Percentiles rank a stretch among this genome's conserved stretches.
These are phyloP conservation scores for Taiozyma onychis DNA, from an alignment of 1,139 yeast species.

Conservation along the genomic window DNA sequence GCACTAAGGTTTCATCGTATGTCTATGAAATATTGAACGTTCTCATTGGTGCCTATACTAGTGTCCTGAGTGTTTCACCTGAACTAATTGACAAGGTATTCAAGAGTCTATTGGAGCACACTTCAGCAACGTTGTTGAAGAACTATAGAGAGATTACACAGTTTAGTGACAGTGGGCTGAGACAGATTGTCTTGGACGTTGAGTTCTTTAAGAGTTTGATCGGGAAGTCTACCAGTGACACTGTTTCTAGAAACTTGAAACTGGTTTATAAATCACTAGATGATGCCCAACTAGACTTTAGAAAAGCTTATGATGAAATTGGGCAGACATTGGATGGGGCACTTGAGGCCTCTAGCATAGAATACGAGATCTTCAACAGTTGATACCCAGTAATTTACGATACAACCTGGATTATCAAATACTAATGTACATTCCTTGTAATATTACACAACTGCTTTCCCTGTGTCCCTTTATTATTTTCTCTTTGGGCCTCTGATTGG, in stretches of 20 bases:
- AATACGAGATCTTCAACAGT: slow-evolving; percentile 18
- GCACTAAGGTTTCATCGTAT: slow-evolving; percentile 40
- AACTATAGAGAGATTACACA: slow-evolving; percentile 34
- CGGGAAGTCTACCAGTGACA: slow-evolving; percentile 16
- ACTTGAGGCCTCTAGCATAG: slow-evolving; percentile 16
- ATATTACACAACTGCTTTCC: neutral
- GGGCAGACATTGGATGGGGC: slow-evolving; percentile 13
- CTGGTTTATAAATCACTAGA: slow-evolving; percentile 17
- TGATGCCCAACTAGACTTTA: slow-evolving; percentile 8
- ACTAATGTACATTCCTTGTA: neutral
- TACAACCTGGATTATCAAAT: neutral
- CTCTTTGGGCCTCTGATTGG: slow-evolving; percentile 62
- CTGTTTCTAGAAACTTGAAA: slow-evolving; percentile 15
- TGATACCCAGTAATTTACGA: neutral
- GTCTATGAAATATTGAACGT: slow-evolving; percentile 46
- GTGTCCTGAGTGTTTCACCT: slow-evolving; percentile 42
- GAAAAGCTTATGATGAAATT: slow-evolving; percentile 6
- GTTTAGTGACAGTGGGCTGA: slow-evolving; percentile 29
- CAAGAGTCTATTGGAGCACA: slow-evolving; percentile 40
- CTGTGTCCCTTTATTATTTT: slow-evolving; percentile 17
- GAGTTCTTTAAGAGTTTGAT: slow-evolving; percentile 30
- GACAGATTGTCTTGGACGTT: slow-evolving; percentile 33
- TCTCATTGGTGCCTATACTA: slow-evolving; percentile 48
- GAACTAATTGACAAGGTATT: slow-evolving; percentile 39
- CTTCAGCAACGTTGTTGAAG: slow-evolving; percentile 38